These are phyloP conservation scores for Inonotus obliquus DNA, from an alignment of 1,284 basidiomycete species.

Conservation along the genomic window DNA sequence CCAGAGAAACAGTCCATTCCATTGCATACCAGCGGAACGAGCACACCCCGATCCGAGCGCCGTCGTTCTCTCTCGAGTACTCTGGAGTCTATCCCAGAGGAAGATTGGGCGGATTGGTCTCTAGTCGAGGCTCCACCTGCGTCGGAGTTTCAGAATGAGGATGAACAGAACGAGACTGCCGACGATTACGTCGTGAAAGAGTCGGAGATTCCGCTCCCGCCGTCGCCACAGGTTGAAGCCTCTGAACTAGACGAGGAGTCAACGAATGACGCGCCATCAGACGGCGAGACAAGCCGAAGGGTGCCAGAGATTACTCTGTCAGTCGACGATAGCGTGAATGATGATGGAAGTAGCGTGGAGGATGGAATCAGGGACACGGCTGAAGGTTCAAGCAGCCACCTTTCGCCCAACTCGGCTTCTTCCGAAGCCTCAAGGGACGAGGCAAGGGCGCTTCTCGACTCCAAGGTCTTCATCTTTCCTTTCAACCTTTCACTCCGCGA, in stretches of 20 bases:
- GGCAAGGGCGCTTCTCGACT: not conserved
- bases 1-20: not conserved
- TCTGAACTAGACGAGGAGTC: not conserved
- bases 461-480: not conserved
- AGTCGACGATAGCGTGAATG: not conserved
- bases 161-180: not conserved
- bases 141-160: not conserved
- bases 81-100: conserved; percentile 13
- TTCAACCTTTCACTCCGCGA: not conserved
- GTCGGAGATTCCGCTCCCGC: not conserved
- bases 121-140: conserved; percentile 3
- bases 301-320: conserved; percentile 4
- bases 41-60: not conserved
- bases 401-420: not conserved
- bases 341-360: not conserved
- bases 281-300: not conserved
- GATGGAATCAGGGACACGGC: not conserved
- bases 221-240: not conserved
- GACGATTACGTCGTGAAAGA: not conserved
- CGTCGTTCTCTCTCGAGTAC: conserved; percentile 7
- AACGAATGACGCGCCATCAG: not conserved
- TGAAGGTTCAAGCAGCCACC: not conserved
- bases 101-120: conserved; percentile 13
- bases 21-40: not conserved
- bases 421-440: not conserved